A percentile compares a stretch with the other conserved stretches of the same genome.
These are phyloP conservation scores for Phytophthora syringae DNA, from an alignment of 352 stramenopile species.

Conservation along the genomic window DNA sequence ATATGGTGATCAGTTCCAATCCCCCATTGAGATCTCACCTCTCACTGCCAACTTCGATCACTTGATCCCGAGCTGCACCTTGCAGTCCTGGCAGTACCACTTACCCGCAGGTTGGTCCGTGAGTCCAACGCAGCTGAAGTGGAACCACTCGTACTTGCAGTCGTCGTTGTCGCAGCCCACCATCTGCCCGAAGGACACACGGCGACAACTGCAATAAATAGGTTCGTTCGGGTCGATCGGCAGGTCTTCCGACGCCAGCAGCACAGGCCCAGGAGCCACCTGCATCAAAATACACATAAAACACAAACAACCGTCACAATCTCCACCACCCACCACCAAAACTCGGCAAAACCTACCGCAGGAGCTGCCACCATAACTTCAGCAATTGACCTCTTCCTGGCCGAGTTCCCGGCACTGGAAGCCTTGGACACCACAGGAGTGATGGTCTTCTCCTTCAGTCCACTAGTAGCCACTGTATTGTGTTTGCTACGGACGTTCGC, in stretches of 20 bases:
- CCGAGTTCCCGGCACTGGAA: slow-evolving; percentile 16
- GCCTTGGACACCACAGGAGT: slow-evolving; percentile 20
- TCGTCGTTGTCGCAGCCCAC: slow-evolving; percentile 93
- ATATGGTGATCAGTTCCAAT: too few relatives aligned
- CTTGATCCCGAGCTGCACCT: slow-evolving; percentile 72
- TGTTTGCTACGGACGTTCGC: slow-evolving; percentile 42
- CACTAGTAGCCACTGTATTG: slow-evolving; percentile 14
- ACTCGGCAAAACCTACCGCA: slow-evolving; percentile 1
- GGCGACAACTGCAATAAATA: slow-evolving; percentile 88
- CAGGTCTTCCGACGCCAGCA: slow-evolving; percentile 76
- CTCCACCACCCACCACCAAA: background rate
- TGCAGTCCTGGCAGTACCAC: slow-evolving; percentile 89
- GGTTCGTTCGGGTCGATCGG: slow-evolving; percentile 90
- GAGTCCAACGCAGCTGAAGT: slow-evolving; percentile 90
- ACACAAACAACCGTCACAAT: background rate
- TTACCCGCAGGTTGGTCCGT: slow-evolving; percentile 82
- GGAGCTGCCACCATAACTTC: slow-evolving; percentile 42
- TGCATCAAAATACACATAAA: slow-evolving; percentile 8
- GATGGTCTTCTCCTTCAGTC: slow-evolving; percentile 31
- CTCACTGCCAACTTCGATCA: slow-evolving; percentile 25
- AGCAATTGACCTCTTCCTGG: slow-evolving; percentile 60
- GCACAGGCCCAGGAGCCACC: slow-evolving; percentile 17
- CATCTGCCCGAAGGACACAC: slow-evolving; percentile 92
- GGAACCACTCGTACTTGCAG: slow-evolving; percentile 94
- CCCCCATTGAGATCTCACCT: background rate